These are phyloP conservation scores for Trypanosoma cruzi DNA, from an alignment of 208 protist genomes.

Conservation along the genomic window DNA sequence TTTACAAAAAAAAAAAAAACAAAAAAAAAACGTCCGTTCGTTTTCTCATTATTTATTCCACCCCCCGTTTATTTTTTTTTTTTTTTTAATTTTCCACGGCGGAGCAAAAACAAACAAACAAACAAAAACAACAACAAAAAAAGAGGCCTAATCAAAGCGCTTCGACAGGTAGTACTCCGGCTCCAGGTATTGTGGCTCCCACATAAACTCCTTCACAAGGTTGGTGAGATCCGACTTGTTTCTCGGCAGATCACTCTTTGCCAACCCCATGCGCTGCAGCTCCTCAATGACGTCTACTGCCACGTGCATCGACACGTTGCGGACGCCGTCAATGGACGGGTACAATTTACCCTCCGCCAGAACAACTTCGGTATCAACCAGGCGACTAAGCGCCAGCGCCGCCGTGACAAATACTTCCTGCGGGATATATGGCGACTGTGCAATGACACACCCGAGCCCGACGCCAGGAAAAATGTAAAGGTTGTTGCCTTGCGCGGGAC, in stretches of 20 bases:
- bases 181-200: conserved; percentile 45
- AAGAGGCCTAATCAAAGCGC: conserved; percentile 28
- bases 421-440: conserved; percentile 82
- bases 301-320: conserved; percentile 47
- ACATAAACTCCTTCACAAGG: conserved; percentile 48
- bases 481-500: conserved; percentile 97
- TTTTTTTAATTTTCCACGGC: too few species aligned
- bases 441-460: conserved; percentile 87
- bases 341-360: conserved; percentile 43
- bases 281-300: conserved; percentile 50
- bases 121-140: too few species aligned
- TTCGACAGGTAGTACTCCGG: conserved; percentile 69
- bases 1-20: too few species aligned
- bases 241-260: conserved; percentile 38
- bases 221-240: conserved; percentile 44
- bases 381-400: conserved; percentile 60
- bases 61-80: too few species aligned
- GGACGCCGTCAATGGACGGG: conserved; percentile 51
- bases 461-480: conserved; percentile 96
- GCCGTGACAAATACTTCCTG: conserved; percentile 88
- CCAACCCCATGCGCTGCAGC: conserved; percentile 45
- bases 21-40: too few species aligned
- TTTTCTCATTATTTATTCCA: too few species aligned
- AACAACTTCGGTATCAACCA: conserved; percentile 32
- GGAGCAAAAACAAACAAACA: too few species aligned